phyloP scores from a whole-genome alignment of 1,284 basidiomycete genomes.

The Peniophora sp. region DNA sequence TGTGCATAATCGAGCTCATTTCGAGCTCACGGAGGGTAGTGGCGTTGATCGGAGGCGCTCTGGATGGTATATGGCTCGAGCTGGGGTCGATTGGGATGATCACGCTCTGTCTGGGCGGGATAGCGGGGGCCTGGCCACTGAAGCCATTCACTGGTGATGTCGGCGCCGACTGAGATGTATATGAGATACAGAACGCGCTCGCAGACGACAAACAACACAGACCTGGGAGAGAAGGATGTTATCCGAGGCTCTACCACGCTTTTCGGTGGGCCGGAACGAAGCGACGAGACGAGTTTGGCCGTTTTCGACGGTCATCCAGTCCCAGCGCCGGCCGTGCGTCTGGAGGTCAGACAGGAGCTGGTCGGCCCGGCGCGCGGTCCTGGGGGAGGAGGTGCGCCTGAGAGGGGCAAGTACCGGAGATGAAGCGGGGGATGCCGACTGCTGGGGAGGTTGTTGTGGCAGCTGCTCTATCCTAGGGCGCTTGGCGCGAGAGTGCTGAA shows the following conservation, averaged over 20 bases:
- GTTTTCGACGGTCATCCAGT: constrained; percentile 12
- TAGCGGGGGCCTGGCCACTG: constrained; percentile 15
- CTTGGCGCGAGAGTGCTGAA: constrained; percentile 20
- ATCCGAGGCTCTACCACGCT: constrained; percentile 12
- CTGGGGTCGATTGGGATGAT: constrained; percentile 41
- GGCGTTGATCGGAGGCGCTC: constrained; percentile 75
- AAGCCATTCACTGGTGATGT: constrained; percentile 10
- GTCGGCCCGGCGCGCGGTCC: constrained; percentile 13
- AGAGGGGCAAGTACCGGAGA: constrained; percentile 12
- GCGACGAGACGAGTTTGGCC: constrained; percentile 14
- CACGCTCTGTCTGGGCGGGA: constrained; percentile 11
- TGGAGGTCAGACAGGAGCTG: constrained; percentile 26
- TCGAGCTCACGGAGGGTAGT: constrained; percentile 82
- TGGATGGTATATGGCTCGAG: constrained; percentile 57
- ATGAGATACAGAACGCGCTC: no score
- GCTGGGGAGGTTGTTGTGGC: no score
- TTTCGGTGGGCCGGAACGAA: constrained; percentile 9
- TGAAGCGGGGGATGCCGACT: no score
- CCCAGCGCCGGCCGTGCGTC: constrained; percentile 11
- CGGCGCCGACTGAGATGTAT: constrained; percentile 10
- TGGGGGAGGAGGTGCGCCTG: constrained; percentile 17
- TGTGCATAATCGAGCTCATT: constrained; percentile 77
- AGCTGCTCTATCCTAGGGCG: constrained; percentile 25
- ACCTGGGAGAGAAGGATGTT: constrained; percentile 19
- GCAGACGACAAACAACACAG: no score